Evolutionary conservation across 805 yeast genomes (phyloP).

Genomic region (Zygosaccharomyces bailii): DNA sequence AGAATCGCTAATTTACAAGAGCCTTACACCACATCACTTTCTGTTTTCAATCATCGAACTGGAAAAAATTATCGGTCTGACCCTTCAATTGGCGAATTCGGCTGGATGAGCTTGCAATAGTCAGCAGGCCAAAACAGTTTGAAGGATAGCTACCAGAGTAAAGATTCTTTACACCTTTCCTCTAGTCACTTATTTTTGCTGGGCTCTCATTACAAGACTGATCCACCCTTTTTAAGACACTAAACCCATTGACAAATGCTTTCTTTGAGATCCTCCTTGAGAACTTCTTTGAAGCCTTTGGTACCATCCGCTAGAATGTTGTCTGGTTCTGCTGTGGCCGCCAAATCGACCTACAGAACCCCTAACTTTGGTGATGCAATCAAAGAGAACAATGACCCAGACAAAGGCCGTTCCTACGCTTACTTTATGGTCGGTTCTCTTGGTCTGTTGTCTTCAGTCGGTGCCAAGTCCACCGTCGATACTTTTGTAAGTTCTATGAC

Average conservation of each 20-base stretch:
- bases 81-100: not conserved
- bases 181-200: not conserved
- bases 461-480: conserved; percentile 95
- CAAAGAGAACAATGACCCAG: conserved; percentile 65
- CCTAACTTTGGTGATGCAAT: conserved; percentile 86
- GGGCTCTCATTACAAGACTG: not conserved
- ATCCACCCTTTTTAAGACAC: not conserved
- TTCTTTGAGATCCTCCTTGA: conserved; percentile 27
- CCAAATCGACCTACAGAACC: conserved; percentile 78
- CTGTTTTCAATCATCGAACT: not conserved
- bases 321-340: conserved; percentile 34
- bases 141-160: not conserved
- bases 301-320: conserved; percentile 23
- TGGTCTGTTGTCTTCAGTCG: conserved; percentile 87
- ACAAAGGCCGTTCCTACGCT: conserved; percentile 78
- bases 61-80: conserved; percentile 5
- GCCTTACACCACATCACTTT: conserved; percentile 4
- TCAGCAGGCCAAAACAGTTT: not conserved
- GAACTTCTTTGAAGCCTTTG: conserved; percentile 21
- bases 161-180: too few species aligned
- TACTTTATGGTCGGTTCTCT: conserved; percentile 97
- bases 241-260: conserved; percentile 19
- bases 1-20: conserved; percentile 1
- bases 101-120: not conserved
- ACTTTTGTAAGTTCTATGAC: conserved; percentile 88